These are phyloP conservation scores for Gentiana dahurica DNA, from an alignment of 257 asterid genomes.

Conservation along the genomic window DNA sequence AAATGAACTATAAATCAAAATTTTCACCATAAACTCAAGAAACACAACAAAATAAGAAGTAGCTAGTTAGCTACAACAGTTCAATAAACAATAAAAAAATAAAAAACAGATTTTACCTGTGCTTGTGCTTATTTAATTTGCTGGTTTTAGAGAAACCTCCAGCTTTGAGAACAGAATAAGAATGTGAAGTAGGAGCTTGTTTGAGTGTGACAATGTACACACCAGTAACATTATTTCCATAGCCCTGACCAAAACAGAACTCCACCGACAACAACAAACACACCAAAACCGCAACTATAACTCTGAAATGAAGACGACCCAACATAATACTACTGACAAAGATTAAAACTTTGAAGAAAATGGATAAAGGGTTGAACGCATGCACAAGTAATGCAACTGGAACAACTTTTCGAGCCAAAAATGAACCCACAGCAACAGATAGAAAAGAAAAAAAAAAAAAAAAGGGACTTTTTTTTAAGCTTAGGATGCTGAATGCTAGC, in stretches of 20 bases:
- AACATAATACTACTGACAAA: slow-evolving; percentile 26
- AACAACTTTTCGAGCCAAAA: background rate
- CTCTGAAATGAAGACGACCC: slow-evolving; percentile 25
- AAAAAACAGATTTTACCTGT: background rate
- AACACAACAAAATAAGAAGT: background rate
- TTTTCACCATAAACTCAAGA: background rate
- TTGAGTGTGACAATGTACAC: slow-evolving; percentile 85
- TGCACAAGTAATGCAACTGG: background rate
- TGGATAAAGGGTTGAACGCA: background rate
- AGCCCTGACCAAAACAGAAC: slow-evolving; percentile 30
- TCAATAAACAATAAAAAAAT: background rate
- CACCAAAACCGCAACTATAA: slow-evolving; percentile 19
- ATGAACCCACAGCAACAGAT: slow-evolving; percentile 9
- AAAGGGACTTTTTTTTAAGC: slow-evolving; percentile 17
- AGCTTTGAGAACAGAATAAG: slow-evolving; percentile 39
- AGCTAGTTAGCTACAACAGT: background rate
- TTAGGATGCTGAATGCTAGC: no score
- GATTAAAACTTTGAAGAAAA: background rate
- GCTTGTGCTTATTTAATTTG: slow-evolving; percentile 38
- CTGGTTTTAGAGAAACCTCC: slow-evolving; percentile 25
- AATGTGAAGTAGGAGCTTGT: slow-evolving; percentile 59
- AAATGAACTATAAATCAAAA: background rate
- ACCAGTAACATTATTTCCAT: slow-evolving; percentile 32
- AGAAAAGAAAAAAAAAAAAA: slow-evolving; percentile 13
- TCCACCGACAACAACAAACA: slow-evolving; percentile 39